A percentile compares a stretch with the other conserved stretches of the same genome.
Evolutionary conservation across 225 moss, liverwort and hornwort genomes (phyloP).

Genomic region (Lunularia cruciata): DNA sequence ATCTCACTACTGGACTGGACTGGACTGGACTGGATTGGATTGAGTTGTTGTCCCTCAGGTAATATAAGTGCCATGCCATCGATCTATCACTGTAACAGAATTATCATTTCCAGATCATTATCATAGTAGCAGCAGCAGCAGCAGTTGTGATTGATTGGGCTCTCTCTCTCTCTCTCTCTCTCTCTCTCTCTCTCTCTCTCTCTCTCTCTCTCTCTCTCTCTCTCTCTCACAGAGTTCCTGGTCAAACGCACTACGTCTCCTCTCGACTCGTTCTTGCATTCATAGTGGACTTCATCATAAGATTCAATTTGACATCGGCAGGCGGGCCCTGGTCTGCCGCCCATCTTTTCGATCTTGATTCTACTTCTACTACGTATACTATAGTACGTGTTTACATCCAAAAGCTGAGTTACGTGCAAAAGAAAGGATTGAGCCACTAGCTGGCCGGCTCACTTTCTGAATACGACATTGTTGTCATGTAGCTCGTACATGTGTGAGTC

Average conservation of each 20-base stretch:
- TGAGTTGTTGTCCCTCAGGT: slow-evolving; percentile 10
- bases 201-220: too few species aligned
- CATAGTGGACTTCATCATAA: neutral
- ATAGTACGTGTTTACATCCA: neutral
- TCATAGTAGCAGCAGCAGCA: too few species aligned
- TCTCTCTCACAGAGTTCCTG: too few species aligned
- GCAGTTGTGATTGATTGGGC: too few species aligned
- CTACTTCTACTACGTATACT: too few species aligned
- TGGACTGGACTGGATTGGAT: too few species aligned
- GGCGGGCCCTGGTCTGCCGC: neutral
- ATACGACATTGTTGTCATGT: neutral
- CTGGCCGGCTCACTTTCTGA: neutral
- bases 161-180: too few species aligned
- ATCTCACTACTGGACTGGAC: too few species aligned
- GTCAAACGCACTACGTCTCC: neutral
- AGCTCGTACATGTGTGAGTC: neutral
- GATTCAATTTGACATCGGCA: neutral
- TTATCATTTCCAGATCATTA: too few species aligned
- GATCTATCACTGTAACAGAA: too few species aligned
- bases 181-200: too few species aligned
- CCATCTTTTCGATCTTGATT: neutral
- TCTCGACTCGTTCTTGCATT: neutral
- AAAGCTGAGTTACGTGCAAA: slow-evolving; percentile 11
- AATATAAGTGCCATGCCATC: too few species aligned
- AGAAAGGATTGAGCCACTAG: slow-evolving; percentile 16